These are phyloP conservation scores for Acanthamoeba healyi DNA, from an alignment of 208 protist genomes.

Conservation along the genomic window DNA sequence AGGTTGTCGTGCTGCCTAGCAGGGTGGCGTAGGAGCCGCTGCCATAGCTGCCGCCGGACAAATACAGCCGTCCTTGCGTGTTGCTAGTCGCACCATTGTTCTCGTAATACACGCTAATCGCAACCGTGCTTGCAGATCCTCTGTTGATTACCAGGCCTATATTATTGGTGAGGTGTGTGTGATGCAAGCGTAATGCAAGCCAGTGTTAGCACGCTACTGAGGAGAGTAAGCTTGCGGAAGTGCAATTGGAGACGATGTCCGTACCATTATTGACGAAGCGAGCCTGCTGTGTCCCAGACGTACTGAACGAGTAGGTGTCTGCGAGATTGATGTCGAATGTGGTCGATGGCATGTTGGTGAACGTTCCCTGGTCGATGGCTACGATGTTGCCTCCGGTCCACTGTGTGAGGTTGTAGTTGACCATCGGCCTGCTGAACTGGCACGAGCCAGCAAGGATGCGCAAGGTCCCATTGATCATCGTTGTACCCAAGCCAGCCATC, in stretches of 20 bases:
- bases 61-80: slow-evolving; percentile 15
- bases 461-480: slow-evolving; percentile 50
- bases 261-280: slow-evolving; percentile 6
- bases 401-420: slow-evolving; percentile 50
- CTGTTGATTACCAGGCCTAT: too few relatives aligned
- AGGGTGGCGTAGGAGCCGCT: slow-evolving; percentile 1
- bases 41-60: slow-evolving; percentile 69
- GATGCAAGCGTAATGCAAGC: too few relatives aligned
- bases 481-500: slow-evolving; percentile 15
- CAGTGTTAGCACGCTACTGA: too few relatives aligned
- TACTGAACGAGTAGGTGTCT: not conserved
- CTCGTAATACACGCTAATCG: slow-evolving; percentile 9
- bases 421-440: slow-evolving; percentile 35
- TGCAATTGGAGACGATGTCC: too few relatives aligned
- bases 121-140: not conserved
- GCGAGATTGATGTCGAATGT: slow-evolving; percentile 45
- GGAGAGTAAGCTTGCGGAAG: too few relatives aligned
- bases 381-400: slow-evolving; percentile 46
- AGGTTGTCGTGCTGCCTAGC: slow-evolving; percentile 15
- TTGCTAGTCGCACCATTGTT: not conserved
- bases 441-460: not conserved
- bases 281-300: not conserved
- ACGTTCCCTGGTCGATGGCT: slow-evolving; percentile 32
- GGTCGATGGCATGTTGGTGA: slow-evolving; percentile 26
- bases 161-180: too few relatives aligned